Evolutionary conservation across 441 rosid species (phyloP).

Genomic region (Euphorbia celastroides): DNA sequence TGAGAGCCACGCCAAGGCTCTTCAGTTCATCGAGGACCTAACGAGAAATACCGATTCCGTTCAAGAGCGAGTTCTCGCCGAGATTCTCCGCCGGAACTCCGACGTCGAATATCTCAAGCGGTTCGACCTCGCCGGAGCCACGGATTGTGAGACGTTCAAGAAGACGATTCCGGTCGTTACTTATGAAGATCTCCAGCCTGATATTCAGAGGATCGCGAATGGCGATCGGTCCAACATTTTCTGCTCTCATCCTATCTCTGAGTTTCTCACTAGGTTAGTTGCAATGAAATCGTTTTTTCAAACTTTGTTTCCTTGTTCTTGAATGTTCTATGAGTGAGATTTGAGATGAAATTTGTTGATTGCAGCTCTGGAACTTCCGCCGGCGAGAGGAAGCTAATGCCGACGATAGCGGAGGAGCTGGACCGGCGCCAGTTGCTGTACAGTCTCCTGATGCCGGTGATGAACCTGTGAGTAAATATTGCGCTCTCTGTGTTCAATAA

Average conservation of each 20-base stretch:
- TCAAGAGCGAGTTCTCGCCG: conserved; percentile 53
- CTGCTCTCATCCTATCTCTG: conserved; percentile 80
- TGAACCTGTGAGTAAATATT: conserved; percentile 66
- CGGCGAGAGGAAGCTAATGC: conserved; percentile 96
- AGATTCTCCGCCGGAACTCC: conserved; percentile 60
- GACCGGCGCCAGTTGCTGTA: conserved; percentile 86
- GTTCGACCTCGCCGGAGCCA: conserved; percentile 48
- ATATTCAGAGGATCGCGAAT: conserved; percentile 87
- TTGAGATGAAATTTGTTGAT: not conserved
- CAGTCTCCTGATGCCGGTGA: conserved; percentile 97
- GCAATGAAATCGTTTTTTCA: no score
- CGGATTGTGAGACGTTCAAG: conserved; percentile 66
- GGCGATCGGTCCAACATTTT: conserved; percentile 84
- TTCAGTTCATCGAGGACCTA: conserved; percentile 71
- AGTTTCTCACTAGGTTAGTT: conserved; percentile 85
- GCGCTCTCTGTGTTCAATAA: not conserved
- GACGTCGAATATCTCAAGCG: conserved; percentile 68
- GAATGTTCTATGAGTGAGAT: not conserved
- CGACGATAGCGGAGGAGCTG: conserved; percentile 79
- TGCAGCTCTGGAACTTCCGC: conserved; percentile 95
- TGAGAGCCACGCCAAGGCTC: conserved; percentile 71
- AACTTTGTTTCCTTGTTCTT: not conserved
- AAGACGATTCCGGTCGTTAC: conserved; percentile 62
- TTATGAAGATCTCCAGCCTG: conserved; percentile 81
- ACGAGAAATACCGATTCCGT: conserved; percentile 57